phyloP scores from a whole-genome alignment of 2,329 filamentous ascomycete genomes.

The Pseudogymnoascus sp. region DNA sequence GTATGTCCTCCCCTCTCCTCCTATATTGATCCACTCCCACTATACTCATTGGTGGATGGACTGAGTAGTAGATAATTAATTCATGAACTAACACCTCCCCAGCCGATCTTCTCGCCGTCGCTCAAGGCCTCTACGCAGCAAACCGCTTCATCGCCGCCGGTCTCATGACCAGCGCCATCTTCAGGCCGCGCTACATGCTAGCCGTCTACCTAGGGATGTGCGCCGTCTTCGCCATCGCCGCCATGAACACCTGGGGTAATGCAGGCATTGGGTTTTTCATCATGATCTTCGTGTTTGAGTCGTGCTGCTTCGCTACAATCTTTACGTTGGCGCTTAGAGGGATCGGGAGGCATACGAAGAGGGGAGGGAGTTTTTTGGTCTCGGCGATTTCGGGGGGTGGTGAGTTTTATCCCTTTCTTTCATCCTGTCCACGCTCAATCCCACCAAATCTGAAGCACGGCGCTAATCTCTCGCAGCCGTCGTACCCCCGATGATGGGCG shows the following conservation, averaged over 20 bases:
- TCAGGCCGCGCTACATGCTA: constrained; percentile 56
- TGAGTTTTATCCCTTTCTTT: not conserved
- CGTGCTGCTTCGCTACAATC: constrained; percentile 45
- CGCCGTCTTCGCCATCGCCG: constrained; percentile 40
- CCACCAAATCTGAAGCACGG: not conserved
- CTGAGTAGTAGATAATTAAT: too few relatives aligned
- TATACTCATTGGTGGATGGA: too few relatives aligned
- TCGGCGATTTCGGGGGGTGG: constrained; percentile 42
- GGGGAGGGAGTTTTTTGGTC: constrained; percentile 40
- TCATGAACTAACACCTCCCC: constrained; percentile 34
- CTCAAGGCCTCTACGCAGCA: constrained; percentile 64
- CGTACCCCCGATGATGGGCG: constrained; percentile 62
- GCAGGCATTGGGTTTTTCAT: constrained; percentile 42
- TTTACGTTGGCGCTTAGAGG: constrained; percentile 44
- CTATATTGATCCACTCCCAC: too few relatives aligned
- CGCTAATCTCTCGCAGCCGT: constrained; percentile 30
- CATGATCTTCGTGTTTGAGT: constrained; percentile 43
- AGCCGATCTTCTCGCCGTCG: constrained; percentile 57
- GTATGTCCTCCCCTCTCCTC: not conserved
- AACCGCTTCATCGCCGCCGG: constrained; percentile 61
- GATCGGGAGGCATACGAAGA: constrained; percentile 41
- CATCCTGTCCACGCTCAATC: not conserved
- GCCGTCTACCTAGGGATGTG: constrained; percentile 45
- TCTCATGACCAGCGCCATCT: constrained; percentile 55
- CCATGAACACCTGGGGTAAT: constrained; percentile 39